Percentiles rank a stretch among this genome's conserved stretches.
phyloP scores from a whole-genome alignment of 1,139 yeast species.

The Saccharomyces hybrid region DNA sequence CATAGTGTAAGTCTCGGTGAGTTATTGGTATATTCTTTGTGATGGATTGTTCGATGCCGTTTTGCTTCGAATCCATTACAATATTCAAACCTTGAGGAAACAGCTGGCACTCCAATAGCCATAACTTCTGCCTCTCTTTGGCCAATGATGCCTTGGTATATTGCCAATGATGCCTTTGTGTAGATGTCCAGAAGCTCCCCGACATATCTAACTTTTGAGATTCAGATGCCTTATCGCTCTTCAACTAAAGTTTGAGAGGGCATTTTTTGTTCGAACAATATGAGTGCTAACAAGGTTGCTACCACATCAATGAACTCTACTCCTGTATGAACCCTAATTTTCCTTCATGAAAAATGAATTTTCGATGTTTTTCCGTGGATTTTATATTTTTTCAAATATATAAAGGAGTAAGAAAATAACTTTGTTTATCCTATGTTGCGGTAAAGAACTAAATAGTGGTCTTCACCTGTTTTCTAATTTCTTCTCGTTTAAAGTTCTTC shows the following conservation, averaged over 20 bases:
- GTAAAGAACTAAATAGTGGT: neutral
- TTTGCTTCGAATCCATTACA: conserved; percentile 24
- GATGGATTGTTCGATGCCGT: conserved; percentile 16
- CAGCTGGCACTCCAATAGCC: conserved; percentile 32
- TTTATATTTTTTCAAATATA: neutral
- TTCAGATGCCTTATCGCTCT: neutral
- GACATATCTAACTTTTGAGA: conserved; percentile 35
- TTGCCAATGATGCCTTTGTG: conserved; percentile 59
- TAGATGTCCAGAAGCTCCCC: conserved; percentile 63
- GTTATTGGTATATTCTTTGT: conserved; percentile 37
- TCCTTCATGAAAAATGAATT: neutral
- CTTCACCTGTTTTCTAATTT: neutral
- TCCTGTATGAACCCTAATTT: conserved; percentile 1
- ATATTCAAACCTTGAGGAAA: conserved; percentile 31
- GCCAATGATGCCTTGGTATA: conserved; percentile 43
- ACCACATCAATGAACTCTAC: neutral
- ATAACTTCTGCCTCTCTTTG: conserved; percentile 35
- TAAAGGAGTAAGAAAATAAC: neutral
- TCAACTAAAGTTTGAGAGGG: neutral
- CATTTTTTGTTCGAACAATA: neutral
- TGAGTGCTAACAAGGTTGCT: neutral
- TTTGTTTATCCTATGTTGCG: neutral
- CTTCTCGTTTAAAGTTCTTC: conserved; percentile 6
- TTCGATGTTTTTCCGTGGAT: neutral
- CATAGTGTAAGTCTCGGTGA: conserved; percentile 43